A percentile compares a stretch with the other conserved stretches of the same genome.
Evolutionary conservation across 805 yeast species (phyloP).

Genomic region (Ogataea paradorogensis): DNA sequence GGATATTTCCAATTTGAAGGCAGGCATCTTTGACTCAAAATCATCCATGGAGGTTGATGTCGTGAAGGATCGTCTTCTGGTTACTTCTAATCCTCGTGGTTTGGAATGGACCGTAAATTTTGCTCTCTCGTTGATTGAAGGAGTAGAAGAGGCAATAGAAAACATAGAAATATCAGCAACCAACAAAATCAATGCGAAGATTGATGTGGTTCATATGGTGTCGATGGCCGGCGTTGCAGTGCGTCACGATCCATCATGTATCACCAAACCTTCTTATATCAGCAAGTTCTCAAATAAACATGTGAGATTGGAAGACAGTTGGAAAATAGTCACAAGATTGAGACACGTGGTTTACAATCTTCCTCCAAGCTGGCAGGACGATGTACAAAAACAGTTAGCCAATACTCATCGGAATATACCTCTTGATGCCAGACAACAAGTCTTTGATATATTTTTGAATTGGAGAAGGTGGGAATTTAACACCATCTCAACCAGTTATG

Average conservation of each 20-base stretch:
- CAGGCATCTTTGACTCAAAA: conserved; percentile 1
- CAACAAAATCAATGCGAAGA: conserved; percentile 22
- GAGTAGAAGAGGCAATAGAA: conserved; percentile 12
- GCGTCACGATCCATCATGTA: conserved; percentile 82
- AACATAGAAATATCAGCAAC: conserved; percentile 8
- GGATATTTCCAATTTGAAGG: conserved; percentile 6
- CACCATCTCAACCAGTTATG: conserved; percentile 52
- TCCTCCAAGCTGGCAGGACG: conserved; percentile 50
- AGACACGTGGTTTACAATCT: conserved; percentile 66
- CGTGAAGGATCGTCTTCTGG: conserved; percentile 15
- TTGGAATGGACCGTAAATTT: conserved; percentile 21
- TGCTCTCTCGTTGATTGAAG: conserved; percentile 4
- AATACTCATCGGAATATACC: conserved; percentile 44
- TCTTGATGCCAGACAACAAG: conserved; percentile 48
- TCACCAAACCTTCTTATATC: conserved; percentile 84
- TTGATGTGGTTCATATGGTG: conserved; percentile 42
- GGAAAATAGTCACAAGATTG: conserved; percentile 80
- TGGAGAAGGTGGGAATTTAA: conserved; percentile 95
- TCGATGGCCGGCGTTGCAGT: conserved; percentile 46
- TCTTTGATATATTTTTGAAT: conserved; percentile 55
- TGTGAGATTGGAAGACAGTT: conserved; percentile 75
- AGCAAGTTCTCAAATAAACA: conserved; percentile 70
- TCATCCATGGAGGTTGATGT: conserved; percentile 8
- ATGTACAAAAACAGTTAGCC: conserved; percentile 33
- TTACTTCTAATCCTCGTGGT: conserved; percentile 22